A percentile compares a stretch with the other conserved stretches of the same genome.
Conservation (phyloP, 2,329 filamentous ascomycete species). For the Fusarium annulatum region DNA sequence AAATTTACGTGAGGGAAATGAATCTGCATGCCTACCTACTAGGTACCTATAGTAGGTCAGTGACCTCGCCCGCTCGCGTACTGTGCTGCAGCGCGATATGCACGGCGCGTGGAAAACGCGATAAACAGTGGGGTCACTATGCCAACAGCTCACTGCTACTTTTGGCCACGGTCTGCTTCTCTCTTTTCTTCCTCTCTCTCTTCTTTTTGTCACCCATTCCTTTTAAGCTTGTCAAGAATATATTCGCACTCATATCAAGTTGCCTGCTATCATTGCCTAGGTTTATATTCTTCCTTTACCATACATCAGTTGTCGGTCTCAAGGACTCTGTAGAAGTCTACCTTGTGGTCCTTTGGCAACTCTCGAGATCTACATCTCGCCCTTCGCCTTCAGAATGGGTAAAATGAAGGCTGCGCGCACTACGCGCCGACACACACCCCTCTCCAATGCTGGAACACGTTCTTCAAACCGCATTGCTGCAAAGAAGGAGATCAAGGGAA, state of each 20-base stretch:
- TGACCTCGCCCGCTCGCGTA: background rate
- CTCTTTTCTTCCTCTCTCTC: slow-evolving; percentile 3
- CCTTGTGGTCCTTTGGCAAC: background rate
- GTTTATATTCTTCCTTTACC: background rate
- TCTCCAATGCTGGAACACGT: background rate
- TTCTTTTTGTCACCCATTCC: slow-evolving; percentile 10
- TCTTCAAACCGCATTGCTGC: slow-evolving; percentile 1
- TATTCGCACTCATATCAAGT: slow-evolving; percentile 13
- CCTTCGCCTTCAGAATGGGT: slow-evolving; percentile 9
- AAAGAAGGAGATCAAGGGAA: background rate
- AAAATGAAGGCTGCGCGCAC: background rate
- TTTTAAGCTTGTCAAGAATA: background rate
- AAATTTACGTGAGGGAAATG: background rate
- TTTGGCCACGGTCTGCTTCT: background rate
- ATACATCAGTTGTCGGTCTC: slow-evolving; percentile 1
- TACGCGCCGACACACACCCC: background rate
- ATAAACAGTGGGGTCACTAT: background rate
- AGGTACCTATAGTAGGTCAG: too few species aligned
- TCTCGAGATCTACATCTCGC: background rate
- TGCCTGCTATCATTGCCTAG: background rate
- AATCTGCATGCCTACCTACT: background rate
- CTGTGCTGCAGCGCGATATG: background rate
- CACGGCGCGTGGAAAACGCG: background rate
- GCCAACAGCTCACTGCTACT: background rate
- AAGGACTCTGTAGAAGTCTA: slow-evolving; percentile 11